Base-by-base conservation (phyloP, 805 yeast genomes). In the Jamesozyma jinghongensis region DNA sequence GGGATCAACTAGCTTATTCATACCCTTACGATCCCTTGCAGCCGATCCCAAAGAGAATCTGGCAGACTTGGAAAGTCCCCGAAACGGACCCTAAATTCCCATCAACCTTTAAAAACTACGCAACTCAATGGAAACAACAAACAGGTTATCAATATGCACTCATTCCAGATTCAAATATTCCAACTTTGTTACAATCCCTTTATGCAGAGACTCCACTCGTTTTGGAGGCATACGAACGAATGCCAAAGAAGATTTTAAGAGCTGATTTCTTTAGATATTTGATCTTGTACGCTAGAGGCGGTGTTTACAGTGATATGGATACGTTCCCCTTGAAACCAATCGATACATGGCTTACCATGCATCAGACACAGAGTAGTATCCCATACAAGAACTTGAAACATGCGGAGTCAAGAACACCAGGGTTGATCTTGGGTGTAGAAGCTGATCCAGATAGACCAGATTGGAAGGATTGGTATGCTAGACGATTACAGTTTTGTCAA, bases 371-470 rank as follows among this genome's bases (percentile, higher is more conserved):
- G 7, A 7, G n/a, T 28, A 8, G 16, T 12, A 19, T 18, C 19
- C 31, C 27, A n/a, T 33, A 26, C 11, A 39, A 39, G 14, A 39
- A 26, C 16, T 4, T 19, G n/a, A 3, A 12, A 7, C 13, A 16
- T 32, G 20, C 26, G 26, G 5, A 19, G 22, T 12, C 3, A 2
- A 36, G 30, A 10, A 46, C 58, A n/a, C 74, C 85, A 2, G 97
- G 97, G 0, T 68, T 90, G 18, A 79, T 81, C 3, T 74, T 90
- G 6, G 97, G 97, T 0, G 85, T 90, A 33, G 98, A 92, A 59
- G 97, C 97, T 1, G 98, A 90, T 53, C 97, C 97, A 0, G 97
- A 90, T 59, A 70, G 97, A 50, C 81, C 81, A 0, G 97, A 90
- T 61, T 92, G 98, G 98, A 66, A 73, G 22, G 81, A 81, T 6